phyloP scores from a whole-genome alignment of 2,329 filamentous ascomycete genomes.

The Botrytis paeoniae region DNA sequence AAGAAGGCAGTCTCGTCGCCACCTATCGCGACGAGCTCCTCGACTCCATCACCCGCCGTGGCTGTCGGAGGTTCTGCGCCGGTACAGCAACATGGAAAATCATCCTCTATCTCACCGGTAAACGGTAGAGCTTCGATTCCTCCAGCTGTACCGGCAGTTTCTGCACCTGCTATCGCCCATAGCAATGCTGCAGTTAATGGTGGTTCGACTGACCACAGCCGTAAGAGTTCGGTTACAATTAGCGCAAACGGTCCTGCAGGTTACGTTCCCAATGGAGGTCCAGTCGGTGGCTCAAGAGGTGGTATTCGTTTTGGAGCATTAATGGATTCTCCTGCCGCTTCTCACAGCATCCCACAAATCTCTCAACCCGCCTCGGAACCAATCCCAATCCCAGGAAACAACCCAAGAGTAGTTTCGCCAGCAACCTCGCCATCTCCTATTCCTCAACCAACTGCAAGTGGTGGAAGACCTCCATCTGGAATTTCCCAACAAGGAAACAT shows the following conservation, averaged over 20 bases:
- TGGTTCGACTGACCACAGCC: slow-evolving; percentile 65
- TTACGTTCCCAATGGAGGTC: slow-evolving; percentile 74
- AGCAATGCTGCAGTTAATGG: slow-evolving; percentile 68
- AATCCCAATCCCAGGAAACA: slow-evolving; percentile 59
- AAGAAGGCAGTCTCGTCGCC: slow-evolving; percentile 62
- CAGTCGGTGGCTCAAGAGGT: slow-evolving; percentile 57
- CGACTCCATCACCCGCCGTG: slow-evolving; percentile 51
- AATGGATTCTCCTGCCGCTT: slow-evolving; percentile 62
- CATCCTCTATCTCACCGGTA: slow-evolving; percentile 70
- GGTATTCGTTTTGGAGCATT: slow-evolving; percentile 80
- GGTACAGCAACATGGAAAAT: slow-evolving; percentile 58
- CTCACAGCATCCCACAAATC: slow-evolving; percentile 64
- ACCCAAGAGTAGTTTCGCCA: slow-evolving; percentile 77
- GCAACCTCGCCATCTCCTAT: slow-evolving; percentile 90
- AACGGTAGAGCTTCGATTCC: slow-evolving; percentile 77
- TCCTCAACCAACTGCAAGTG: slow-evolving; percentile 74
- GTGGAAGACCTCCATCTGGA: slow-evolving; percentile 72
- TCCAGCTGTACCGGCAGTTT: slow-evolving; percentile 61
- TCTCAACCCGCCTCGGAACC: slow-evolving; percentile 48
- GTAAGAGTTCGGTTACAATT: slow-evolving; percentile 90
- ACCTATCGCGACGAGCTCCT: slow-evolving; percentile 58
- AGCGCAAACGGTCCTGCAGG: slow-evolving; percentile 75
- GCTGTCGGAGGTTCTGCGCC: slow-evolving; percentile 54
- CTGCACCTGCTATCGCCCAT: slow-evolving; percentile 59
- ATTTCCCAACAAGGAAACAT: slow-evolving; percentile 68